phyloP scores from a whole-genome alignment of 805 yeast genomes.

The Candida sithepensis region DNA sequence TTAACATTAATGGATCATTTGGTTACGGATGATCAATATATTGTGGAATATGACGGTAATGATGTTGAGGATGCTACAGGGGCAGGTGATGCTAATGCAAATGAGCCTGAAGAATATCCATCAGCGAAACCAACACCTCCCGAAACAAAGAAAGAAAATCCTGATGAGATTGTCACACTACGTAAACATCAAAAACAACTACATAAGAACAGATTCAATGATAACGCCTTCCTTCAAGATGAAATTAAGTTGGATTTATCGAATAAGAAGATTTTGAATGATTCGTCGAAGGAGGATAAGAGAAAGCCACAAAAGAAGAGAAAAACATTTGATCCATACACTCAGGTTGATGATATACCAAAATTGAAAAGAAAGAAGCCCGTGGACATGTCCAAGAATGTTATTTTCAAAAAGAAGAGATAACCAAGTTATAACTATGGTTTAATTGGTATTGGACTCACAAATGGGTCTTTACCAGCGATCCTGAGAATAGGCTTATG shows the following conservation, averaged over 20 bases:
- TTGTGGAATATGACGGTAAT: slow-evolving; percentile 13
- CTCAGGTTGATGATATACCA: slow-evolving; percentile 26
- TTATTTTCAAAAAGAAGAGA: slow-evolving; percentile 25
- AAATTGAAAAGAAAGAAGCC: slow-evolving; percentile 26
- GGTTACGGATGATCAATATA: slow-evolving; percentile 4
- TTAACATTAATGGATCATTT: slow-evolving; percentile 14
- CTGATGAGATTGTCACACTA: slow-evolving; percentile 30
- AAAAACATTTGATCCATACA: slow-evolving; percentile 59
- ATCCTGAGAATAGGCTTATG: neutral
- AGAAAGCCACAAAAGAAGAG: slow-evolving; percentile 20
- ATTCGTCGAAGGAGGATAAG: slow-evolving; percentile 13
- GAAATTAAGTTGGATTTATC: slow-evolving; percentile 29
- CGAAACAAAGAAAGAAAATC: slow-evolving; percentile 13
- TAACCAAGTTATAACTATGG: neutral
- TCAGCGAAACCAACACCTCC: slow-evolving; percentile 15
- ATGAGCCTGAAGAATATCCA: slow-evolving; percentile 21
- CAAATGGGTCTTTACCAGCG: too few species aligned
- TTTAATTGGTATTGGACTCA: too few species aligned
- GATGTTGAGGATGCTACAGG: slow-evolving; percentile 17
- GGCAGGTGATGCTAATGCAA: slow-evolving; percentile 2
- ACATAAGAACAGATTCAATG: slow-evolving; percentile 18
- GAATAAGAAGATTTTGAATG: slow-evolving; percentile 20
- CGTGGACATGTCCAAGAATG: slow-evolving; percentile 25
- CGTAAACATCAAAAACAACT: slow-evolving; percentile 25
- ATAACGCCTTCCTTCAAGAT: slow-evolving; percentile 15